Conservation (phyloP, 2,329 filamentous ascomycete species). For the Talaromyces pinophilus region DNA sequence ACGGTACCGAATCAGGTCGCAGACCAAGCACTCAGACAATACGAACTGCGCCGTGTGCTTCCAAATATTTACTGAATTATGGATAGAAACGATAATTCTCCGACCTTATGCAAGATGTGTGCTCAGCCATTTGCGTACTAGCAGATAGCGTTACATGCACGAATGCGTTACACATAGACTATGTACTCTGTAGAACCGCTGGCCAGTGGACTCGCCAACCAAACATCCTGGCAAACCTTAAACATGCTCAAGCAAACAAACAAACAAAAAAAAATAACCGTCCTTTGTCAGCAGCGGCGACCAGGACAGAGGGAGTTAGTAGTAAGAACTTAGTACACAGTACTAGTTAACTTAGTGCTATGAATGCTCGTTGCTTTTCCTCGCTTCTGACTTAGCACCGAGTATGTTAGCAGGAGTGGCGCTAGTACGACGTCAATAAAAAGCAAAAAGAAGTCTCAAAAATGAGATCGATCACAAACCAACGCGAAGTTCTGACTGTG, state of each 20-base stretch:
- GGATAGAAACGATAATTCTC: neutral
- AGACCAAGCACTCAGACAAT: neutral
- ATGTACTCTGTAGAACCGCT: neutral
- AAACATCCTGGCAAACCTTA: neutral
- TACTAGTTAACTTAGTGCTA: neutral
- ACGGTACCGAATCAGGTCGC: slow-evolving; percentile 9
- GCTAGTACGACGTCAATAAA: slow-evolving; percentile 1
- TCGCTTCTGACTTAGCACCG: neutral
- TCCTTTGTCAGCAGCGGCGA: neutral
- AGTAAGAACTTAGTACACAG: neutral
- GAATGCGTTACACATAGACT: neutral
- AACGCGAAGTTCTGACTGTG: neutral
- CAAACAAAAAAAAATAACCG: neutral
- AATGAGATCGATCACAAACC: slow-evolving; percentile 13
- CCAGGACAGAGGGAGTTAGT: neutral
- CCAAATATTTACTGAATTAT: neutral
- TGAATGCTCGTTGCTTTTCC: neutral
- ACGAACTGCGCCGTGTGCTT: neutral
- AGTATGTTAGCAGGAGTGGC: neutral
- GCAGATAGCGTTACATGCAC: neutral
- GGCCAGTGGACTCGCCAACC: neutral
- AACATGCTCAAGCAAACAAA: neutral
- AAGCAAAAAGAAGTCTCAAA: slow-evolving; percentile 9
- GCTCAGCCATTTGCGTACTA: neutral
- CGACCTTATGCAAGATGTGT: neutral